Evolutionary conservation across 2,329 filamentous ascomycete genomes (phyloP).

Genomic region (Aspergillus bombycis): DNA sequence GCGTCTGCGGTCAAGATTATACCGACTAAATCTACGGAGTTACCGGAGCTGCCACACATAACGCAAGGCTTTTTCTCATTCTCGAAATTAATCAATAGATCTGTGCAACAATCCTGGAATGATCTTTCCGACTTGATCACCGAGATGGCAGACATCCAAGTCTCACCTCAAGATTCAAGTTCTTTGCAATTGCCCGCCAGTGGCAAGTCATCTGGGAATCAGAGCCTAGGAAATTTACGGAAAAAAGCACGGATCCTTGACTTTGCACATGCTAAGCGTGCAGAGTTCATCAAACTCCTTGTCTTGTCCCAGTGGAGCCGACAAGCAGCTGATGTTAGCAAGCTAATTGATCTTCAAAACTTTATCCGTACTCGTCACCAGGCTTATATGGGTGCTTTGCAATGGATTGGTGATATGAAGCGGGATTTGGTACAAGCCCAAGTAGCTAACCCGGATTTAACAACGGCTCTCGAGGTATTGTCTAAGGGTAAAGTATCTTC

Average conservation of each 20-base stretch:
- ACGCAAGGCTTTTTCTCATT: slow-evolving; percentile 76
- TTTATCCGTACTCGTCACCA: slow-evolving; percentile 69
- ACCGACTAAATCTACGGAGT: slow-evolving; percentile 22
- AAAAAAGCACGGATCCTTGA: slow-evolving; percentile 78
- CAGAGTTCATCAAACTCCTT: slow-evolving; percentile 89
- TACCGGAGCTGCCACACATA: slow-evolving; percentile 67
- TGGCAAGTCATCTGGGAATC: slow-evolving; percentile 39
- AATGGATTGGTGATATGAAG: slow-evolving; percentile 72
- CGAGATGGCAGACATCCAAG: slow-evolving; percentile 69
- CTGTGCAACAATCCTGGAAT: slow-evolving; percentile 82
- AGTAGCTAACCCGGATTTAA: slow-evolving; percentile 86
- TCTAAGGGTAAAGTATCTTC: slow-evolving; percentile 75
- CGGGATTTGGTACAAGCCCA: slow-evolving; percentile 71
- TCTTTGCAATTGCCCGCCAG: slow-evolving; percentile 22
- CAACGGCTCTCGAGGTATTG: slow-evolving; percentile 83
- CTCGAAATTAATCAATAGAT: slow-evolving; percentile 72
- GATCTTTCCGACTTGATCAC: slow-evolving; percentile 71
- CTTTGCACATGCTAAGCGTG: slow-evolving; percentile 77
- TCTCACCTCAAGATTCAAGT: slow-evolving; percentile 51
- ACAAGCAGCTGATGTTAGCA: slow-evolving; percentile 76
- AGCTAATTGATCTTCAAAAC: slow-evolving; percentile 81
- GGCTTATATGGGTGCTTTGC: slow-evolving; percentile 63
- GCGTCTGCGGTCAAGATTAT: slow-evolving; percentile 3
- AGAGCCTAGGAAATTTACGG: slow-evolving; percentile 62
- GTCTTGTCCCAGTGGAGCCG: slow-evolving; percentile 90